Evolutionary conservation across 345 rosid genomes (phyloP).

Genomic region (Pistacia atlantica): DNA sequence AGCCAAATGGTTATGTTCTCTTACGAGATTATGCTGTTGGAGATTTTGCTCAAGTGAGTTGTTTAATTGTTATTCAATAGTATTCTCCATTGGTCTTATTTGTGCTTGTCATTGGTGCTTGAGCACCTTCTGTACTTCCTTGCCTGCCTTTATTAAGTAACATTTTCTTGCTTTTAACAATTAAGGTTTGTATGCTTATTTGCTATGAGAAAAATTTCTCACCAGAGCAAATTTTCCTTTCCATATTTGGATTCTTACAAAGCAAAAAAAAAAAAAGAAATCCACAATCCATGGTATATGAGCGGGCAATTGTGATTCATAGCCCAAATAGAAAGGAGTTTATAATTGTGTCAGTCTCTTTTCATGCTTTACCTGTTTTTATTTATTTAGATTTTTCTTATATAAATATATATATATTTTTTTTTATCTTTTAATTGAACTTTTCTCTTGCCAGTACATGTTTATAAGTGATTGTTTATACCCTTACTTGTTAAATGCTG

Average conservation of each 20-base stretch:
- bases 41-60: conserved; percentile 58
- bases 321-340: too few species aligned
- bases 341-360: too few species aligned
- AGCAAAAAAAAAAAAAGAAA: too few species aligned
- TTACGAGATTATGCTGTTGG: conserved; percentile 57
- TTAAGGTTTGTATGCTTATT: neutral
- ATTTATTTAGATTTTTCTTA: neutral
- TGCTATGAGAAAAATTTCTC: neutral
- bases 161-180: neutral
- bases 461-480: neutral
- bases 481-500: conserved; percentile 12
- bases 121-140: neutral
- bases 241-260: neutral
- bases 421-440: neutral
- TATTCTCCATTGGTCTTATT: neutral
- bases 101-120: conserved; percentile 4
- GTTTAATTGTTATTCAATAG: neutral
- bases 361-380: too few species aligned
- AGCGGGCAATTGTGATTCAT: neutral
- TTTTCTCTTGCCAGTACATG: neutral
- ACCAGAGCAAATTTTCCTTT: neutral
- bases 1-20: conserved; percentile 56
- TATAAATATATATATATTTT: too few species aligned
- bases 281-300: neutral
- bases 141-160: neutral